These are phyloP conservation scores for Neofusicoccum ribis DNA, from an alignment of 2,329 filamentous ascomycete species.

Conservation along the genomic window DNA sequence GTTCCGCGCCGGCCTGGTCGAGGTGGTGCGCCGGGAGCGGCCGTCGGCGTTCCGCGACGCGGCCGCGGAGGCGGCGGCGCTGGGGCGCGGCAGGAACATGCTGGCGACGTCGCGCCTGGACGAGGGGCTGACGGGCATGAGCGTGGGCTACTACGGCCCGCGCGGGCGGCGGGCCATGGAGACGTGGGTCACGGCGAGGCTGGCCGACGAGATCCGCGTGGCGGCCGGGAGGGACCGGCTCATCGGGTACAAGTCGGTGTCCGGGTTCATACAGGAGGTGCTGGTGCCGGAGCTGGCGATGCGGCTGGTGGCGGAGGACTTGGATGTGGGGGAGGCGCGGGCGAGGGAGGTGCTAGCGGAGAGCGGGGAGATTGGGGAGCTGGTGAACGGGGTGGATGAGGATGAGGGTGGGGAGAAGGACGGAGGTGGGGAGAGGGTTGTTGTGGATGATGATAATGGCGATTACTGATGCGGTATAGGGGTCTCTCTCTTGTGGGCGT, in stretches of 20 bases:
- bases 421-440: background rate
- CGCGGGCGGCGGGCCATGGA: slow-evolving; percentile 72
- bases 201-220: slow-evolving; percentile 31
- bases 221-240: slow-evolving; percentile 29
- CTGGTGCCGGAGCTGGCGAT: slow-evolving; percentile 70
- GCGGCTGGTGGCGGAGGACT: slow-evolving; percentile 60
- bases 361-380: slow-evolving; percentile 66
- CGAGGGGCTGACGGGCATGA: slow-evolving; percentile 48
- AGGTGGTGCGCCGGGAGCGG: slow-evolving; percentile 59
- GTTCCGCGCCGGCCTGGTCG: slow-evolving; percentile 58
- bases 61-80: slow-evolving; percentile 56
- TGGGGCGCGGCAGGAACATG: slow-evolving; percentile 61
- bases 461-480: background rate
- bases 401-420: slow-evolving; percentile 39
- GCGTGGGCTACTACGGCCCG: slow-evolving; percentile 80
- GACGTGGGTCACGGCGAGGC: slow-evolving; percentile 35
- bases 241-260: slow-evolving; percentile 29
- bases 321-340: slow-evolving; percentile 46
- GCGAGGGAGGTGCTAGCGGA: slow-evolving; percentile 62
- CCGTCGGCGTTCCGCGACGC: slow-evolving; percentile 62
- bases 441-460: background rate
- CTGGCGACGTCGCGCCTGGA: slow-evolving; percentile 51
- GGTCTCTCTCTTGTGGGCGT: background rate
- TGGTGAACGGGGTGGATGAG: slow-evolving; percentile 66
- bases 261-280: slow-evolving; percentile 45